Evolutionary conservation across 768 basidiomycete genomes (phyloP), one percentile per base, ranked within the genome.

Genomic region (Lepiota venenata): DNA sequence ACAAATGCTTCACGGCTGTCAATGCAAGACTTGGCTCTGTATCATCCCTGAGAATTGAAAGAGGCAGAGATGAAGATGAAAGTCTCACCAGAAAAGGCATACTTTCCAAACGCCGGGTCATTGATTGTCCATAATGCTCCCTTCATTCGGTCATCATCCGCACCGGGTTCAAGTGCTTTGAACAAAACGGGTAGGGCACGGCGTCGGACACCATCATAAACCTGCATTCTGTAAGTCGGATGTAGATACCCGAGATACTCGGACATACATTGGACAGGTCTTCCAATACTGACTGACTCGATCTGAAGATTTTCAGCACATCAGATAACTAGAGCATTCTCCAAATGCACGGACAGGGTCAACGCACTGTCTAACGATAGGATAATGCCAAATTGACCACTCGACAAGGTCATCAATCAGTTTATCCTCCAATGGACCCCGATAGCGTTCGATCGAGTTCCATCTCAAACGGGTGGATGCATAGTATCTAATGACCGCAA

Each of bases 91-190:
- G 71, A 68, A 10, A 77, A 68, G 1, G 79, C 80, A 65, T 78
- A 81, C 64, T 73, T 76, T 50, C 88, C 85, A 58, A 92, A 84
- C 4, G 75, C 74, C 9, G 83, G 73, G 8, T 76, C 73, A 62
- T 88, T 85, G 27, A 93, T 64, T 3, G 87, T 85, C 82, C 90
- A 93, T 16, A 93, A 69, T 2, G 91, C 89, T 9, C 93, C 93
- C 71, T 97, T 95, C 85, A 93, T 91, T n/a, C 88, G 79, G 65
- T 93, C 91, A 60, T 91, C 90, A 37, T 94, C 91, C 16, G 78
- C 79, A 2, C 87, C 90, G 5, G 85, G 83, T 47, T 80, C 74
- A 48, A 88, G 69, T 4, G 81, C 79, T 38, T 74, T 66, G 56
- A 82, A 80, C n/a, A 88, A 66, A 40, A 71, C 56, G 8, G 86